Evolutionary conservation across 805 yeast species (phyloP).

Genomic region (Teunomyces kruisii): DNA sequence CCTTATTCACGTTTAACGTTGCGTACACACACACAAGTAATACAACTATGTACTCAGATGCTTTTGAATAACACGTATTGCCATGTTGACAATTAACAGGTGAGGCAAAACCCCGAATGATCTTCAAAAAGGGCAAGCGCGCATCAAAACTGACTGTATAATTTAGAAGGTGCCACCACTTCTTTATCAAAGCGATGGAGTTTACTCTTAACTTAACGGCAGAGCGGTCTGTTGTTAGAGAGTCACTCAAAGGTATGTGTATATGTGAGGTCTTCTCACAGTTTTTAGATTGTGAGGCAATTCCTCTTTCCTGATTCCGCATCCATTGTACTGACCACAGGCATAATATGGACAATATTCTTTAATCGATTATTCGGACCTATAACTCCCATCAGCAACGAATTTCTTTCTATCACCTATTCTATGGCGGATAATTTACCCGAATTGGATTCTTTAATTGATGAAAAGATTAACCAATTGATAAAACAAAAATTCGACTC

Average conservation of each 20-base stretch:
- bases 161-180: not conserved
- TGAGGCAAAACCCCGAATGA: not conserved
- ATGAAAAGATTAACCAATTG: conserved; percentile 32
- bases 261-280: not conserved
- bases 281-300: not conserved
- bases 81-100: no score
- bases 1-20: no score
- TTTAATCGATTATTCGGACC: conserved; percentile 71
- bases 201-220: conserved; percentile 47
- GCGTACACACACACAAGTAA: no score
- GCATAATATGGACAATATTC: conserved; percentile 64
- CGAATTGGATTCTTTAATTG: conserved; percentile 48
- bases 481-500: conserved; percentile 27
- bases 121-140: not conserved
- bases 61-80: no score
- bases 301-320: not conserved
- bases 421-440: conserved; percentile 49
- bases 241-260: conserved; percentile 51
- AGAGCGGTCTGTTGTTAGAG: conserved; percentile 54
- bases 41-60: no score
- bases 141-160: conserved; percentile 4
- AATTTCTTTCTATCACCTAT: conserved; percentile 59
- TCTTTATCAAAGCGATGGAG: conserved; percentile 33
- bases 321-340: conserved; percentile 23
- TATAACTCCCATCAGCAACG: conserved; percentile 53